Percentiles rank a stretch among this genome's conserved stretches.
Conservation (phyloP, 345 rosid species). For the Pistacia atlantica region DNA sequence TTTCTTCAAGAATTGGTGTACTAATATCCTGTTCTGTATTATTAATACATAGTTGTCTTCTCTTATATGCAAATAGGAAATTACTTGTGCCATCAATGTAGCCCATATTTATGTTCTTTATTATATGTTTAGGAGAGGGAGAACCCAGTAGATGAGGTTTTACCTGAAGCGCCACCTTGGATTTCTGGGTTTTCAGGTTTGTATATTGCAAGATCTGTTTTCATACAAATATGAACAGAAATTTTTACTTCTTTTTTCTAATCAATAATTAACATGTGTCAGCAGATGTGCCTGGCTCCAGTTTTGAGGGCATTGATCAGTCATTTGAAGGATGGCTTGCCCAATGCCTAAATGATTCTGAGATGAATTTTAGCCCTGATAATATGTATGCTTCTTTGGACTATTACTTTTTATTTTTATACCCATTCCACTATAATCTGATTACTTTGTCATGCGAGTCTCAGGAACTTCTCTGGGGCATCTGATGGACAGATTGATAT, state of each 20-base stretch:
- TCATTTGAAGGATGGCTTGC: constrained; percentile 73
- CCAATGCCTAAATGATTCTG: constrained; percentile 69
- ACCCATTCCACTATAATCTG: constrained; percentile 23
- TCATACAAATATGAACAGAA: constrained; percentile 10
- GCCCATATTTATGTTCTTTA: constrained; percentile 14
- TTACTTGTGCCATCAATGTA: not conserved
- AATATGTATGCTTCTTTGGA: constrained; percentile 56
- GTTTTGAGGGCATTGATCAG: constrained; percentile 59
- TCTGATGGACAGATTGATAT: constrained; percentile 62
- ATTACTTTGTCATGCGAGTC: constrained; percentile 22
- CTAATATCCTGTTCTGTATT: too few relatives aligned
- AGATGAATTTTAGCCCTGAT: constrained; percentile 51
- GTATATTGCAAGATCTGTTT: constrained; percentile 15
- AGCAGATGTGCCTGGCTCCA: constrained; percentile 49
- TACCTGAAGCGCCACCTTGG: constrained; percentile 56
- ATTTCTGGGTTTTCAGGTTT: constrained; percentile 72
- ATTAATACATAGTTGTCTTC: too few relatives aligned
- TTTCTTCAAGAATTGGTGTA: too few relatives aligned
- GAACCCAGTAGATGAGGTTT: constrained; percentile 57
- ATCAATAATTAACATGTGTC: constrained; percentile 22
- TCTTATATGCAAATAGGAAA: too few relatives aligned
- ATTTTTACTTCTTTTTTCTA: constrained; percentile 16
- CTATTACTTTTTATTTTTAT: constrained; percentile 21
- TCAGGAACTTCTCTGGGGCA: constrained; percentile 56
- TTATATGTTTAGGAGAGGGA: constrained; percentile 59